Percentiles rank a stretch among this genome's conserved stretches.
Evolutionary conservation across 768 basidiomycete genomes (phyloP).

Genomic region (Brasilioporus rufonigricans): DNA sequence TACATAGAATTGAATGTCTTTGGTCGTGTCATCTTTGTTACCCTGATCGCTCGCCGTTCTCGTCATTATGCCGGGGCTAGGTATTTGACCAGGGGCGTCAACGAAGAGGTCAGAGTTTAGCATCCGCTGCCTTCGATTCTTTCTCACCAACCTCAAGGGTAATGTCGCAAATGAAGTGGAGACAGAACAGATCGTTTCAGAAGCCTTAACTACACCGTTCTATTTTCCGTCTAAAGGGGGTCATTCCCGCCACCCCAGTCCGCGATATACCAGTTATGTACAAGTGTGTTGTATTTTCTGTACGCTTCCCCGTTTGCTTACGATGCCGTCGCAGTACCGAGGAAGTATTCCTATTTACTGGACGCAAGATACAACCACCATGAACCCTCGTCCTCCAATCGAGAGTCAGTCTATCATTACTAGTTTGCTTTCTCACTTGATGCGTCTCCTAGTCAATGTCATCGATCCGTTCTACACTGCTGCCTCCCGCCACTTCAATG

Average conservation of each 20-base stretch:
- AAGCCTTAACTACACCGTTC: conserved; percentile 86
- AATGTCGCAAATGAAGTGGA: conserved; percentile 99
- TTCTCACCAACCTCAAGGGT: conserved; percentile 50
- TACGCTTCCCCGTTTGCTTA: background rate
- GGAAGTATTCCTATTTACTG: conserved; percentile 96
- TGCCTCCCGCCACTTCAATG: conserved; percentile 90
- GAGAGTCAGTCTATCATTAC: conserved; percentile 62
- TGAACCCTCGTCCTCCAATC: conserved; percentile 93
- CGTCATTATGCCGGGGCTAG: conserved; percentile 95
- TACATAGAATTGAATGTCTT: conserved; percentile 83
- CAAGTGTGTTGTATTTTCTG: conserved; percentile 49
- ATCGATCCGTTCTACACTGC: conserved; percentile 95
- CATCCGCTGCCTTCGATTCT: background rate
- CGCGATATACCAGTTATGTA: conserved; percentile 93
- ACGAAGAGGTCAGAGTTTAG: conserved; percentile 64
- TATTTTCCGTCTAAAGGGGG: conserved; percentile 56
- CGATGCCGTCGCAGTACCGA: conserved; percentile 57
- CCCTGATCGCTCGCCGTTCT: conserved; percentile 91
- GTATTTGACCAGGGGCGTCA: conserved; percentile 92
- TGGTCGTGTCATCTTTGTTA: conserved; percentile 87
- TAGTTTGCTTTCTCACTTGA: conserved; percentile 5
- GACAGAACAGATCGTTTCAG: conserved; percentile 95
- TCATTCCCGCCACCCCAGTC: conserved; percentile 58
- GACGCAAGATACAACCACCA: conserved; percentile 90
- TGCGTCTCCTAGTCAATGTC: conserved; percentile 67